phyloP scores from a whole-genome alignment of 1,284 basidiomycete genomes.

The Inonotus hispidus region DNA sequence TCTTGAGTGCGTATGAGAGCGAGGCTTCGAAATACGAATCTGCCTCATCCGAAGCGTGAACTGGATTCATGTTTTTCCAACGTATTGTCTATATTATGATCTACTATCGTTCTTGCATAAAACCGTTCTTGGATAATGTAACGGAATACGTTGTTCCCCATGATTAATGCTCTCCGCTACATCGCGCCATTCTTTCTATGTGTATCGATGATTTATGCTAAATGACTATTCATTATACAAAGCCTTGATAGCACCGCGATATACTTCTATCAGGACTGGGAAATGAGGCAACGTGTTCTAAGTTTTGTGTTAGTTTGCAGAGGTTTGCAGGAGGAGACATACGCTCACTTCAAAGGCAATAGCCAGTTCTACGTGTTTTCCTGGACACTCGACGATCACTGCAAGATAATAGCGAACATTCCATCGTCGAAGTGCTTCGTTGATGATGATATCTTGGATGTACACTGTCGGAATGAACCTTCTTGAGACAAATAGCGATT shows the following conservation, averaged over 20 bases:
- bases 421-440: slow-evolving; percentile 69
- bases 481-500: slow-evolving; percentile 41
- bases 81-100: background rate
- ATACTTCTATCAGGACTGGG: slow-evolving; percentile 52
- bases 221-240: background rate
- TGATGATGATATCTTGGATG: slow-evolving; percentile 61
- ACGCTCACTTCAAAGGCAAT: slow-evolving; percentile 51
- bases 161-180: background rate
- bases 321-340: background rate
- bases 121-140: background rate
- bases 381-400: slow-evolving; percentile 34
- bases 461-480: slow-evolving; percentile 53
- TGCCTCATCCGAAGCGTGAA: background rate
- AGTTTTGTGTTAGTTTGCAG: background rate
- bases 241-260: slow-evolving; percentile 39
- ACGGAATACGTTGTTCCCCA: background rate
- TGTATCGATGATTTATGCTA: no score
- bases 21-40: slow-evolving; percentile 38
- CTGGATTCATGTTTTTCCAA: background rate
- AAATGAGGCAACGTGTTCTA: slow-evolving; percentile 64
- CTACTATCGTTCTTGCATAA: background rate
- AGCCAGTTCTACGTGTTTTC: slow-evolving; percentile 32
- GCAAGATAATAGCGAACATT: slow-evolving; percentile 64
- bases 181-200: no score
- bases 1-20: slow-evolving; percentile 75